Base-by-base conservation (phyloP, 169 alveolate species). In the Cryptosporidium parvum region DNA sequence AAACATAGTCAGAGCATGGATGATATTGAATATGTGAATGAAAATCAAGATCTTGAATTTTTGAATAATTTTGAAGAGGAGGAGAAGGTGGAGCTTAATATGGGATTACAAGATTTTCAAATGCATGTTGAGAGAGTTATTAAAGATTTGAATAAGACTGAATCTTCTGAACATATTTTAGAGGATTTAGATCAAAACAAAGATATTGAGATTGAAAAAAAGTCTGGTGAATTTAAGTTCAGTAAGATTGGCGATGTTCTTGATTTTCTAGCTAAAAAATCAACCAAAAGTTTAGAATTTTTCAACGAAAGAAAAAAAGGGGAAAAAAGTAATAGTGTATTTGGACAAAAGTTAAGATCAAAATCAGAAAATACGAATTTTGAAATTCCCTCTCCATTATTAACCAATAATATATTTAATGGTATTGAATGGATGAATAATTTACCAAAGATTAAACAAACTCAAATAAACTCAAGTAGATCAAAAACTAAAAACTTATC, bases 401-500 rank as follows among this genome's bases (percentile, higher is more conserved):
- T 48, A 12, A 70, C 59, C 14, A 39, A 37, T n/a, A 21, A 42
- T 39, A 48, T 14, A 8, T 80, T 80, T 62, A 33, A 80, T 14
- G 89, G 89, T 12, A 39, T 80, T 37, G 73, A 59, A 42, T 80
- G 75, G 75, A 8, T 80, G 18, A 39, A 21, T 21, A 45, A 48
- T 21, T 29, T 80, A 44, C 59, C 75, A 23, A 80, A 65, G 6
- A 33, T 67, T 29, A 16, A 31, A 35, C 29, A 39, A 21, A 44
- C 72, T 21, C 39, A 37, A 26, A 21, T 8, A 29, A 31, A 61
- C 21, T 16, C 51, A 10, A 29, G 52, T 10, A 65, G 9, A 35
- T 21, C 72, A 35, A 65, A 29, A 37, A n/a, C 23, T 29, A 65
- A 65, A 35, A 37, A 21, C 72, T 44, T 23, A 18, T 23, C 18